phyloP scores from a whole-genome alignment of 164 flowering plant genomes.

The Vitis labrusca region DNA sequence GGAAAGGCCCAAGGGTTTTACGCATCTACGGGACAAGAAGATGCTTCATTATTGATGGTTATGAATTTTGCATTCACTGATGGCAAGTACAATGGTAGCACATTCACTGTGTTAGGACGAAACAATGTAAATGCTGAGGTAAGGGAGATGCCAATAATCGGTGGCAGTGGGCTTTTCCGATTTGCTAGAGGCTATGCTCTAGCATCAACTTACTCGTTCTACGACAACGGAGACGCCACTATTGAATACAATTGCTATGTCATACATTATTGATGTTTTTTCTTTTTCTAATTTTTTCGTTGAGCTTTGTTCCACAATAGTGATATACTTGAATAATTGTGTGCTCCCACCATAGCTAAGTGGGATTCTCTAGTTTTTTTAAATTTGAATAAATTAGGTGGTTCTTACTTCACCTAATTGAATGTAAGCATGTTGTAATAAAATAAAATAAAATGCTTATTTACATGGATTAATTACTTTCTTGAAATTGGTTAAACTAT shows the following conservation, averaged over 20 bases:
- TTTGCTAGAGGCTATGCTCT: slow-evolving; percentile 12
- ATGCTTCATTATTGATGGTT: slow-evolving; percentile 26
- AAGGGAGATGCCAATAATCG: slow-evolving; percentile 40
- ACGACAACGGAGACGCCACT: slow-evolving; percentile 7
- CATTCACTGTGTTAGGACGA: slow-evolving; percentile 29
- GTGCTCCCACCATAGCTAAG: neutral
- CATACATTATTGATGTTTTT: neutral
- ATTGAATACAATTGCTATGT: slow-evolving; percentile 18
- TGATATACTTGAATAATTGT: neutral
- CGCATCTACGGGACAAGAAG: slow-evolving; percentile 18
- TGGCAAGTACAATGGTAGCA: slow-evolving; percentile 39
- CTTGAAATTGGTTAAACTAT: too few species aligned
- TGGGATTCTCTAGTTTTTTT: too few species aligned
- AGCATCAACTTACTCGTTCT: neutral
- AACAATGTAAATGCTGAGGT: slow-evolving; percentile 20
- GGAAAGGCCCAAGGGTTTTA: slow-evolving; percentile 47
- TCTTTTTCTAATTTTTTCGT: too few species aligned
- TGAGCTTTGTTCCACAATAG: too few species aligned
- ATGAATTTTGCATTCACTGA: slow-evolving; percentile 35
- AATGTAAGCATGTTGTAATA: too few species aligned
- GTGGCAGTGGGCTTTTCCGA: slow-evolving; percentile 34
- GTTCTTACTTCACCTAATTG: too few species aligned
- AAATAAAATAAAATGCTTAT: too few species aligned
- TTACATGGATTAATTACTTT: too few species aligned
- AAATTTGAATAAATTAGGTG: too few species aligned